Conservation (phyloP, 352 stramenopile species). For the Globisporangium spiculum region DNA sequence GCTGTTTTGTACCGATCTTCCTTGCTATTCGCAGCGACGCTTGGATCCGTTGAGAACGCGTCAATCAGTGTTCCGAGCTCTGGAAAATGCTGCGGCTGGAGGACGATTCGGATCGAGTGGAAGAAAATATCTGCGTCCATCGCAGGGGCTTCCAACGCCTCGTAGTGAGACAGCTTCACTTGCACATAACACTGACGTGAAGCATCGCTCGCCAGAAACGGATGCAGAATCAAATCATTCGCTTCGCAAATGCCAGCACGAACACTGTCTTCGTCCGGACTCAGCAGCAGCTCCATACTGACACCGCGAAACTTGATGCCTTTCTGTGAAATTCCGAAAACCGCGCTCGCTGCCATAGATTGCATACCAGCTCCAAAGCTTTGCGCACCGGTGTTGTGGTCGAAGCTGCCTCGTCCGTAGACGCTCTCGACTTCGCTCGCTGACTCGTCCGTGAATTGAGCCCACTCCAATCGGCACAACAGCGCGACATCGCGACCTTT, state of each 20-base stretch:
- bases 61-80: slow-evolving; percentile 71
- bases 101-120: slow-evolving; percentile 71
- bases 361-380: slow-evolving; percentile 42
- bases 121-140: slow-evolving; percentile 84
- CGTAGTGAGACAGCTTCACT: slow-evolving; percentile 79
- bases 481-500: slow-evolving; percentile 66
- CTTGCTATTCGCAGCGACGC: slow-evolving; percentile 7
- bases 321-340: slow-evolving; percentile 86
- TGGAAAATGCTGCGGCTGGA: slow-evolving; percentile 79
- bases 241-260: slow-evolving; percentile 24
- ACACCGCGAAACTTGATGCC: slow-evolving; percentile 80
- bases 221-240: slow-evolving; percentile 48
- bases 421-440: slow-evolving; percentile 70
- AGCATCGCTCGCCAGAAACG: slow-evolving; percentile 68
- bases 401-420: slow-evolving; percentile 47
- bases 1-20: slow-evolving; percentile 30
- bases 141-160: slow-evolving; percentile 60
- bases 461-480: slow-evolving; percentile 74
- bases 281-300: slow-evolving; percentile 77
- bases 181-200: slow-evolving; percentile 77
- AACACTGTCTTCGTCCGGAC: slow-evolving; percentile 43
- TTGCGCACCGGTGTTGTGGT: slow-evolving; percentile 32
- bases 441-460: slow-evolving; percentile 83
- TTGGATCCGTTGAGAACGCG: slow-evolving; percentile 42
- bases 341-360: slow-evolving; percentile 74